Conservation (phyloP, 202 grass and related monocot genomes). For the Schoenoplectus triqueter region DNA sequence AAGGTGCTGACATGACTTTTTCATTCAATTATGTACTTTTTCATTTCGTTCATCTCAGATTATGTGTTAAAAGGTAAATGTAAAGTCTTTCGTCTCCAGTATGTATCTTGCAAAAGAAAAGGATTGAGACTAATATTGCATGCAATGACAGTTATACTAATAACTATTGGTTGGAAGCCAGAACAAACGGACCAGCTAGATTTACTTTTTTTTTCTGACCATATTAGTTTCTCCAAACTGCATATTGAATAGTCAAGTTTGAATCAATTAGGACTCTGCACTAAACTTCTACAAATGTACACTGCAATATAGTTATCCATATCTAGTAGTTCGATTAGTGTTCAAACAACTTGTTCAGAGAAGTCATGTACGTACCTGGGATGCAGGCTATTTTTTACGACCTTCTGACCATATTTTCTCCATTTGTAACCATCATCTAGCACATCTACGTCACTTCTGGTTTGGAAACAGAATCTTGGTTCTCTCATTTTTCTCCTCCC, state of each 20-base stretch:
- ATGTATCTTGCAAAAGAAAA: too few relatives aligned
- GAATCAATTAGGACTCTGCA: not conserved
- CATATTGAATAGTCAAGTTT: not conserved
- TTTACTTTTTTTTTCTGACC: not conserved
- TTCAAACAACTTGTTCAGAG: not conserved
- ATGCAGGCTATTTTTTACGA: constrained; percentile 97
- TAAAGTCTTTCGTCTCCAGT: too few relatives aligned
- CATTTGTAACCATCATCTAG: constrained; percentile 97
- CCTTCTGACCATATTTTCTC: constrained; percentile 98
- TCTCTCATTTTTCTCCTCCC: constrained; percentile 95
- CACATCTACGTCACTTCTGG: constrained; percentile 89
- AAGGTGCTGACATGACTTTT: too few relatives aligned
- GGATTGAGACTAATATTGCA: not conserved
- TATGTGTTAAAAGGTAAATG: too few relatives aligned
- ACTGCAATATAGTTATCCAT: not conserved
- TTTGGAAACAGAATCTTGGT: constrained; percentile 98
- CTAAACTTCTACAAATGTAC: not conserved
- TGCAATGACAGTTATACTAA: not conserved
- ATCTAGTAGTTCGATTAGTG: not conserved
- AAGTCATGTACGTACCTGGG: constrained; percentile 58
- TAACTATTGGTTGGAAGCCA: not conserved
- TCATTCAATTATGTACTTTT: too few relatives aligned
- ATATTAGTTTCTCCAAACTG: constrained; percentile 1
- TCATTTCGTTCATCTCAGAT: too few relatives aligned
- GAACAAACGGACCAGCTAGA: not conserved